These are phyloP conservation scores for Calamus simplicifolius DNA, from an alignment of 176 grass and related monocot species.

Conservation along the genomic window DNA sequence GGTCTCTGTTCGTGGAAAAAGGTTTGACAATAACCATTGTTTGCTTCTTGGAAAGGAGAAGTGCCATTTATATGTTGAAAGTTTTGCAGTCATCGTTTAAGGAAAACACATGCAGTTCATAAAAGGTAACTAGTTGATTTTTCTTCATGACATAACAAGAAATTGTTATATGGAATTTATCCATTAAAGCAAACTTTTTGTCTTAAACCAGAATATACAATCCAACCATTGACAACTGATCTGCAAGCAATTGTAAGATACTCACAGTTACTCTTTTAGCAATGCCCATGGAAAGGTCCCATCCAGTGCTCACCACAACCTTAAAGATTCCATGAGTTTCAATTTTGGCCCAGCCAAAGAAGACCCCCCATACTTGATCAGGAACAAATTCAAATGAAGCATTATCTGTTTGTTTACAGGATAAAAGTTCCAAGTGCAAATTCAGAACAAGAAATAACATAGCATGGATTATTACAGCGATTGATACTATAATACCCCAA, in stretches of 20 bases:
- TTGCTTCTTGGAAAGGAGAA: too few relatives aligned
- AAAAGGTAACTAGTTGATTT: background rate
- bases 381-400: slow-evolving; percentile 51
- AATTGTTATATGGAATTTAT: too few relatives aligned
- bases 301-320: slow-evolving; percentile 51
- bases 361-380: slow-evolving; percentile 66
- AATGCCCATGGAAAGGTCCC: slow-evolving; percentile 40
- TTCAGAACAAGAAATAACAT: background rate
- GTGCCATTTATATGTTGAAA: too few relatives aligned
- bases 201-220: slow-evolving; percentile 5
- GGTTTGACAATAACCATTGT: too few relatives aligned
- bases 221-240: background rate
- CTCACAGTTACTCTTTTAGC: slow-evolving; percentile 54
- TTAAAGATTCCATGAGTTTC: slow-evolving; percentile 40
- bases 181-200: background rate
- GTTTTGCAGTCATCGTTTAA: too few relatives aligned
- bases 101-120: too few relatives aligned
- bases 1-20: too few relatives aligned
- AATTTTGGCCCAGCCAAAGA: slow-evolving; percentile 68
- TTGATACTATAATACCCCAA: background rate
- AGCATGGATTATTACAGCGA: background rate
- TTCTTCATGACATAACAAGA: too few relatives aligned
- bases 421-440: background rate
- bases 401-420: slow-evolving; percentile 34
- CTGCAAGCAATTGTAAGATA: slow-evolving; percentile 3